Conservation (phyloP, 305 asterid species). For the Caryopteris hybrid region DNA sequence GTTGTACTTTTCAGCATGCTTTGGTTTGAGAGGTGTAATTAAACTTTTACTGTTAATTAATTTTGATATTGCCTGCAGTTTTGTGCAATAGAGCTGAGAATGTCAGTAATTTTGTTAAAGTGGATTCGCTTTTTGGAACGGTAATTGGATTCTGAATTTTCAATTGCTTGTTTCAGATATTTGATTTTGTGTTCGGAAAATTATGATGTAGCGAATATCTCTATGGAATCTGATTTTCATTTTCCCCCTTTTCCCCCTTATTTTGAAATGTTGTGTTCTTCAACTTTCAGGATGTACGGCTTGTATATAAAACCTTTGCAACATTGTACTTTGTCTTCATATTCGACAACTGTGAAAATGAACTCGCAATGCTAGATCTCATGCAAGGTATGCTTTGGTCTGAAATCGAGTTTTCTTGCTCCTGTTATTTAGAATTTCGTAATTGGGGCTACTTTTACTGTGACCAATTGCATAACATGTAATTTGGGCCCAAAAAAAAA, state of each 20-base stretch:
- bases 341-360: constrained; percentile 81
- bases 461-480: constrained; percentile 2
- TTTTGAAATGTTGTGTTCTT: neutral
- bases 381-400: constrained; percentile 73
- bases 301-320: constrained; percentile 87
- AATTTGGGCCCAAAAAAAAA: neutral
- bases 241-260: neutral
- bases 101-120: constrained; percentile 84
- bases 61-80: constrained; percentile 48
- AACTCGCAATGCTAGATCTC: constrained; percentile 96
- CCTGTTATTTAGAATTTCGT: neutral
- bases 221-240: neutral
- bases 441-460: neutral
- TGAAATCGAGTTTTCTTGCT: neutral
- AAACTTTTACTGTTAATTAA: neutral
- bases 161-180: constrained; percentile 1
- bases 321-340: constrained; percentile 77
- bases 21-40: too few relatives aligned
- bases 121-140: constrained; percentile 77
- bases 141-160: constrained; percentile 32
- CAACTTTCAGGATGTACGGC: constrained; percentile 64
- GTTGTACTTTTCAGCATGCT: too few relatives aligned
- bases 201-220: neutral
- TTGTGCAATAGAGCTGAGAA: constrained; percentile 78
- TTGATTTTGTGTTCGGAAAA: neutral